Evolutionary conservation across 495 filamentous ascomycete species (phyloP).

Genomic region (Durotheca rogersii): DNA sequence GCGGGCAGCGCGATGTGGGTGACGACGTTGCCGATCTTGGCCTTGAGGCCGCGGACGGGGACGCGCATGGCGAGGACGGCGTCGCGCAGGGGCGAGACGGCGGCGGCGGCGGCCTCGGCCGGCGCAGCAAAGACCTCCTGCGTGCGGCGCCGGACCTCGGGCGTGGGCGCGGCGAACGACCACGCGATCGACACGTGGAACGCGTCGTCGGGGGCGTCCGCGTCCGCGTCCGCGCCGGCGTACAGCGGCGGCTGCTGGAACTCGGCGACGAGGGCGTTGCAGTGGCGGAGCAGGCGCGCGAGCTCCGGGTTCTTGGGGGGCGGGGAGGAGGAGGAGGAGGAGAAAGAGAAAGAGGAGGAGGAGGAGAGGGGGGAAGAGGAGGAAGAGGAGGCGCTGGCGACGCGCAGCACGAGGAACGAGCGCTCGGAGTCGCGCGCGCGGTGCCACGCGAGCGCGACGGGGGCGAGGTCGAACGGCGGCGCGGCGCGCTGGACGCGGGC

Average conservation of each 20-base stretch:
- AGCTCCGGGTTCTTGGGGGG: constrained; percentile 52
- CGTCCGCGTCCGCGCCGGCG: constrained; percentile 1
- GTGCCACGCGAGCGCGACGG: constrained; percentile 42
- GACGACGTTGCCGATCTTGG: constrained; percentile 75
- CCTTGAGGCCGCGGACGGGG: constrained; percentile 59
- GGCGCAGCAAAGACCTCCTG: constrained; percentile 36
- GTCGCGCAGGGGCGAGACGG: constrained; percentile 9
- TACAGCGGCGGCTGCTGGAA: constrained; percentile 79
- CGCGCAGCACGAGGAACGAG: constrained; percentile 81
- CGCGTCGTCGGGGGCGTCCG: constrained; percentile 39
- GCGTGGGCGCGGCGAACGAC: constrained; percentile 55
- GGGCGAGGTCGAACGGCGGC: constrained; percentile 39
- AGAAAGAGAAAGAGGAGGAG: too few species aligned
- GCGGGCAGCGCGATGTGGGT: constrained; percentile 52
- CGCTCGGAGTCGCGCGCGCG: constrained; percentile 63
- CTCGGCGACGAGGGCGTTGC: constrained; percentile 59
- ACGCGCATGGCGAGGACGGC: constrained; percentile 38
- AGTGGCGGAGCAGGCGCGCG: constrained; percentile 60
- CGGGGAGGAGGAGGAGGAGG: too few species aligned
- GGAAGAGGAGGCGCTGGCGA: constrained; percentile 36
- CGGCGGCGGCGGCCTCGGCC: too few species aligned
- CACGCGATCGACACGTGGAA: constrained; percentile 87
- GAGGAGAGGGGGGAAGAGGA: too few species aligned
- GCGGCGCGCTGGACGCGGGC: constrained; percentile 27
- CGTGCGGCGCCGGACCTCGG: constrained; percentile 38